Base-by-base conservation (phyloP, 768 basidiomycete species). In the Chalciporus sphaerocephalus region DNA sequence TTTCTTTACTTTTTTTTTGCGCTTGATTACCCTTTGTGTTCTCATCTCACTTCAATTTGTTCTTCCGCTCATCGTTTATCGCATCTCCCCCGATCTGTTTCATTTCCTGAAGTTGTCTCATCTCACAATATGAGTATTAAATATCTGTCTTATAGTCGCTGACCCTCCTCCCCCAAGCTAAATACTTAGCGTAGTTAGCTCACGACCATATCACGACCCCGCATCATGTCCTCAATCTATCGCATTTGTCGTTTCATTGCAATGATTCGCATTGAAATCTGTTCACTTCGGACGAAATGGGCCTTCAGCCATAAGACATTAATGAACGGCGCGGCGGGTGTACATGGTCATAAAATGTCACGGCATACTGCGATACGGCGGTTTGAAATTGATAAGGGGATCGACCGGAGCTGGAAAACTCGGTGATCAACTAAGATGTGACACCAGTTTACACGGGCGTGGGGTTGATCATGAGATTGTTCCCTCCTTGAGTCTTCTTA, bases 301-400 rank as follows among this genome's bases (percentile, higher is more conserved):
- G n/a, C n/a, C n/a, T n/a, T n/a, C n/a, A n/a, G n/a, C n/a, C n/a
- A n/a, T n/a, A n/a, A n/a, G n/a, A n/a, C n/a, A n/a, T n/a, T n/a
- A n/a, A n/a, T n/a, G n/a, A n/a, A n/a, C n/a, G n/a, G n/a, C n/a
- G n/a, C n/a, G n/a, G n/a, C n/a, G n/a, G n/a, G n/a, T n/a, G n/a
- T n/a, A n/a, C n/a, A n/a, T n/a, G n/a, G n/a, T n/a, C n/a, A n/a
- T n/a, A n/a, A n/a, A n/a, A n/a, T n/a, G n/a, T n/a, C n/a, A n/a
- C n/a, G n/a, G n/a, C n/a, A n/a, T 28, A 39, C 36, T 38, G 20
- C 32, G 38, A 30, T 40, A 56, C 17, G 27, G 24, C 20, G 7
- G 61, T 58, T 59, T 59, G 55, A 61, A 59, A 59, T 60, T 54
- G 55, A 60, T 61, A n/a, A n/a, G n/a, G n/a, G n/a, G n/a, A n/a